Evolutionary conservation across 1,284 basidiomycete species (phyloP).

Genomic region (Sphagnurus paluster): DNA sequence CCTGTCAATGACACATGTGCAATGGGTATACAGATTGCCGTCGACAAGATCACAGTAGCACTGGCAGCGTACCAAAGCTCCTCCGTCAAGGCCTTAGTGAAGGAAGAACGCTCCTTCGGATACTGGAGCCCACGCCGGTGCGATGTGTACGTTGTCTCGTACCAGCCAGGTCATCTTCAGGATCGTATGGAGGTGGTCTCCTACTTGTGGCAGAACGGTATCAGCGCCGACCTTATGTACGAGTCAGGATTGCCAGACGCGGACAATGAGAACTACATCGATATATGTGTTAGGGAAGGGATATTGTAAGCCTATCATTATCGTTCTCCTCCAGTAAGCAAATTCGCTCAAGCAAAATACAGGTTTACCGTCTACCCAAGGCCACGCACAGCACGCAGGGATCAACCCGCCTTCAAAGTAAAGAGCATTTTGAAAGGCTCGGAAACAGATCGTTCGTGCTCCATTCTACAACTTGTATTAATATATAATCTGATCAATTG

Average conservation of each 20-base stretch:
- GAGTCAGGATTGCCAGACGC: slow-evolving; percentile 63
- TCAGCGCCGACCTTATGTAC: slow-evolving; percentile 88
- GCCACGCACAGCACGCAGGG: slow-evolving; percentile 54
- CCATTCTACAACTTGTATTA: not conserved
- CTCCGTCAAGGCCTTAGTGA: slow-evolving; percentile 67
- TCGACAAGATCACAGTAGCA: slow-evolving; percentile 77
- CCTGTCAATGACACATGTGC: slow-evolving; percentile 66
- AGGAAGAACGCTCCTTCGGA: slow-evolving; percentile 81
- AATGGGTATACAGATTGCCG: slow-evolving; percentile 74
- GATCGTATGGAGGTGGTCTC: slow-evolving; percentile 79
- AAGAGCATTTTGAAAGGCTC: slow-evolving; percentile 77
- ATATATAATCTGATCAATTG: slow-evolving; percentile 5
- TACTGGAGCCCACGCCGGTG: slow-evolving; percentile 86
- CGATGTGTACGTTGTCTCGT: slow-evolving; percentile 83
- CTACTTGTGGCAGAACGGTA: slow-evolving; percentile 78
- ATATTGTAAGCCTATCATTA: slow-evolving; percentile 58
- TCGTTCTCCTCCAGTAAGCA: not conserved
- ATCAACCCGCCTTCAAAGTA: slow-evolving; percentile 73
- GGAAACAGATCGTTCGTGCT: slow-evolving; percentile 63
- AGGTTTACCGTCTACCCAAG: slow-evolving; percentile 76
- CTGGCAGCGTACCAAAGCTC: slow-evolving; percentile 74
- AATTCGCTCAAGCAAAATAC: slow-evolving; percentile 10
- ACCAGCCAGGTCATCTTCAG: slow-evolving; percentile 71
- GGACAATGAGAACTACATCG: slow-evolving; percentile 64
- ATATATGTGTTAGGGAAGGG: slow-evolving; percentile 71